These are phyloP conservation scores for Corylus americana DNA, from an alignment of 306 rosid genomes.

Conservation along the genomic window DNA sequence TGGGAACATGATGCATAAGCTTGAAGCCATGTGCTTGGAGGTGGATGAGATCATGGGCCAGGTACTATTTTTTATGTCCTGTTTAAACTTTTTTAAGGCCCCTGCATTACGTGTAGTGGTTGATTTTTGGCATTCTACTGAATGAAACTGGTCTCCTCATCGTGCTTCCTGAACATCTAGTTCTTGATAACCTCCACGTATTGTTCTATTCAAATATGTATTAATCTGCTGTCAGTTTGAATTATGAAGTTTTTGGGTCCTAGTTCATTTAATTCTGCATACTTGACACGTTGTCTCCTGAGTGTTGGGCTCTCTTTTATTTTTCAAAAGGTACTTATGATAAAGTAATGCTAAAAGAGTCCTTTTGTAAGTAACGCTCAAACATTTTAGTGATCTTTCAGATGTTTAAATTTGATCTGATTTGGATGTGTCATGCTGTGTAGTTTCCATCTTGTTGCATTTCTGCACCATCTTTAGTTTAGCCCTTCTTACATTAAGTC, in stretches of 20 bases:
- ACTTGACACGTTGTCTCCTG: background rate
- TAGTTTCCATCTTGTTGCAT: background rate
- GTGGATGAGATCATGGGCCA: background rate
- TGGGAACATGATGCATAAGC: background rate
- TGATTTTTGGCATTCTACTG: background rate
- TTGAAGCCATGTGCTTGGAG: background rate
- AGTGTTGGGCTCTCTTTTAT: background rate
- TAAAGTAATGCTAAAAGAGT: too few species aligned
- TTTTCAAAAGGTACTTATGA: background rate
- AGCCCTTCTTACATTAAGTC: background rate
- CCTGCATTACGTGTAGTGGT: background rate
- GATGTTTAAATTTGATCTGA: background rate
- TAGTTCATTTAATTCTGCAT: background rate
- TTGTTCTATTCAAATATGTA: background rate
- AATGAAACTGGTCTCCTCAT: background rate
- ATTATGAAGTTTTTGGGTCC: background rate
- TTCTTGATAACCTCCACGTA: background rate
- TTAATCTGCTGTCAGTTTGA: background rate
- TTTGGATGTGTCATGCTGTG: background rate
- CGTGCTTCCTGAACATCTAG: background rate
- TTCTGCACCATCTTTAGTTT: background rate
- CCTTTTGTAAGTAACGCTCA: background rate
- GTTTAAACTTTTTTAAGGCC: background rate
- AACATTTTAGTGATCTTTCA: background rate
- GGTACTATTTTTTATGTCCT: background rate